phyloP scores from a whole-genome alignment of 257 asterid genomes.

The Solanum tarijense region DNA sequence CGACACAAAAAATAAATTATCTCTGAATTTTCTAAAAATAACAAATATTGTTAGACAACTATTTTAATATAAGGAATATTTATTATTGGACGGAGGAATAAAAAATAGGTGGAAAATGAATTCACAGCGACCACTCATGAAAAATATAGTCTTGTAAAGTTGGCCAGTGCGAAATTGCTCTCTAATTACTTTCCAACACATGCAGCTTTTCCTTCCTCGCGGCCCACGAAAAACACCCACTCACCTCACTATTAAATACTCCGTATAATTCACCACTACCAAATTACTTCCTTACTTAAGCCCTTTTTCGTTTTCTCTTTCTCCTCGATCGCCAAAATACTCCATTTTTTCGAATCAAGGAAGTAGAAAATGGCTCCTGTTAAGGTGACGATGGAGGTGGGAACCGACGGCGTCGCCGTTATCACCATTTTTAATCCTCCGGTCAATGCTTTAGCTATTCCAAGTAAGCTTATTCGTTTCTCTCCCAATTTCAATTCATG shows the following conservation, averaged over 20 bases:
- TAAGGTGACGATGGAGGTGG: constrained; percentile 80
- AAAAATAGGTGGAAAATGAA: background rate
- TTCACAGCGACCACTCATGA: background rate
- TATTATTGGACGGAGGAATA: background rate
- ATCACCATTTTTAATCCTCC: constrained; percentile 83
- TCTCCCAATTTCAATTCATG: background rate
- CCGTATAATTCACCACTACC: background rate
- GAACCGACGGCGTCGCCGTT: constrained; percentile 78
- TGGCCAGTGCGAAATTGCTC: background rate
- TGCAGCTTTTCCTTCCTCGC: background rate
- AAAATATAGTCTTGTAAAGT: background rate
- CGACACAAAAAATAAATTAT: no score
- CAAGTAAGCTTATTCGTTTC: constrained; percentile 32
- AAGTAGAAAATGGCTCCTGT: constrained; percentile 28
- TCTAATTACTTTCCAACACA: background rate
- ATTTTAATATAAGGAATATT: no score
- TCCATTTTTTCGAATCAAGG: background rate
- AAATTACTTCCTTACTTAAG: background rate
- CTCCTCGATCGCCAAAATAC: background rate
- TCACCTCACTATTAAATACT: background rate
- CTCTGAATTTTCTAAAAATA: no score
- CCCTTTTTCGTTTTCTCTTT: background rate
- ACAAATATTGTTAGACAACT: no score
- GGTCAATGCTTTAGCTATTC: constrained; percentile 67
- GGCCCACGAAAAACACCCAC: background rate